These are phyloP conservation scores for Tritrichomonas musculus DNA, from an alignment of 208 protist species.

Conservation along the genomic window DNA sequence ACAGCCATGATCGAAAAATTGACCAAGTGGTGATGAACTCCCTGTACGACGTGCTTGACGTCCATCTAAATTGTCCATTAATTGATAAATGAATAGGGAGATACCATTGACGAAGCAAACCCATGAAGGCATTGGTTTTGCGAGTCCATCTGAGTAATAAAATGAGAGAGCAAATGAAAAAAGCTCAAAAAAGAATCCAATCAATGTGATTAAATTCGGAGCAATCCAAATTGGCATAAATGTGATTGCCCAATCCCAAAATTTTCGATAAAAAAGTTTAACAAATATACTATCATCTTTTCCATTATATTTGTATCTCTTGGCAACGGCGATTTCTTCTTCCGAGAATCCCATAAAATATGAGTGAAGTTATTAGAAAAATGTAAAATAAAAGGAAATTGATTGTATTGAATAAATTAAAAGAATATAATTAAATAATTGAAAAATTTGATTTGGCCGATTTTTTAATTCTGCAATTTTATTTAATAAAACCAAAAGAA, in stretches of 20 bases:
- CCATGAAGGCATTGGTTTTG: constrained; percentile 31
- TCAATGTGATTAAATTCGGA: constrained; percentile 4
- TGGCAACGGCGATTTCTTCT: not conserved
- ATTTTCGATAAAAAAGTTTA: not conserved
- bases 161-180: not conserved
- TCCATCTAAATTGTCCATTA: constrained; percentile 43
- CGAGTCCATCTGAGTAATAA: not conserved
- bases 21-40: constrained; percentile 38
- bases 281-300: not conserved
- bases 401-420: no score
- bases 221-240: not conserved
- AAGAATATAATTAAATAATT: no score
- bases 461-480: no score
- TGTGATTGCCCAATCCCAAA: not conserved
- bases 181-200: not conserved
- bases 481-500: no score
- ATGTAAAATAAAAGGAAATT: no score
- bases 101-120: constrained; percentile 9
- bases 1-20: constrained; percentile 47
- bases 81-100: constrained; percentile 40
- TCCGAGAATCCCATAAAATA: not conserved
- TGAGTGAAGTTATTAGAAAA: no score
- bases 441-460: no score
- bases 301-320: not conserved
- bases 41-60: constrained; percentile 44